phyloP scores from a whole-genome alignment of 192 early-diverging fungal genomes.

The Entomortierella beljakovae region DNA sequence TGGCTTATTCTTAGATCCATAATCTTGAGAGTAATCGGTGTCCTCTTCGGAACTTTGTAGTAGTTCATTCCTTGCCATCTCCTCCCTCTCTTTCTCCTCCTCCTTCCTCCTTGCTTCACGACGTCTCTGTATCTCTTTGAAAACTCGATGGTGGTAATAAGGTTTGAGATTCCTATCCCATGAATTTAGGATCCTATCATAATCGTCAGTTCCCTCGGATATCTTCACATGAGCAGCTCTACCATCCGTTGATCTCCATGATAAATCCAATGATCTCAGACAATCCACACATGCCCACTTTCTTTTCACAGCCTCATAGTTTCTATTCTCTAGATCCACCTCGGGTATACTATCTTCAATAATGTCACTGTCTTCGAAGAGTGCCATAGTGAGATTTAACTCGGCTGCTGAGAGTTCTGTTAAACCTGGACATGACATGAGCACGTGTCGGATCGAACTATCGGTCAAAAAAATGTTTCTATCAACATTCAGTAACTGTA shows the following conservation, averaged over 20 bases:
- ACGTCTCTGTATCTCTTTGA: not conserved
- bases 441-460: slow-evolving; percentile 15
- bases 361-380: slow-evolving; percentile 18
- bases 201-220: not conserved
- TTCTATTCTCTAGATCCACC: not conserved
- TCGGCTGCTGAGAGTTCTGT: slow-evolving; percentile 18
- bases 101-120: not conserved
- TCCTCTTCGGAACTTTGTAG: too few relatives aligned
- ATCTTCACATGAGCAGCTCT: not conserved
- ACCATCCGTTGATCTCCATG: slow-evolving; percentile 9
- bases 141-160: not conserved
- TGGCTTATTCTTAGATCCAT: not conserved
- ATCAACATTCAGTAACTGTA: slow-evolving; percentile 25
- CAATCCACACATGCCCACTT: slow-evolving; percentile 7
- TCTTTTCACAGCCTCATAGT: not conserved
- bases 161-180: not conserved
- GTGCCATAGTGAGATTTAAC: slow-evolving; percentile 20
- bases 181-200: not conserved
- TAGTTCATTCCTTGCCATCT: too few relatives aligned
- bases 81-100: too few relatives aligned
- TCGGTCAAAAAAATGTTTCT: slow-evolving; percentile 9
- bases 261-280: slow-evolving; percentile 6
- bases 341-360: not conserved
- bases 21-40: not conserved
- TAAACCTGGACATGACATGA: slow-evolving; percentile 23